These are phyloP conservation scores for Phytophthora rubi DNA, from an alignment of 352 stramenopile species.

Conservation along the genomic window DNA sequence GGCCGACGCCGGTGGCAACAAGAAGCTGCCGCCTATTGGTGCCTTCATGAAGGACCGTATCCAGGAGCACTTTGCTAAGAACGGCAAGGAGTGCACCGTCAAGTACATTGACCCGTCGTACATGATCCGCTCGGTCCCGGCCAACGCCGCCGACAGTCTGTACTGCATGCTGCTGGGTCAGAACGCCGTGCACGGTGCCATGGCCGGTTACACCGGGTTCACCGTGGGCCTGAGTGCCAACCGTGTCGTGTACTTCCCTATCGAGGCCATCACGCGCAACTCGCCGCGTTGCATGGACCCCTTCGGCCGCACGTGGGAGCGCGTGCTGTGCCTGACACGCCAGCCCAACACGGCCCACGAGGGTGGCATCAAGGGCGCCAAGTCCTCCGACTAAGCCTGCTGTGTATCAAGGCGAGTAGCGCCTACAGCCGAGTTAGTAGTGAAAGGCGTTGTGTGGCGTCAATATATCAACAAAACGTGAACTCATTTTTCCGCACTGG, in stretches of 20 bases:
- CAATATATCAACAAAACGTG: conserved; percentile 32
- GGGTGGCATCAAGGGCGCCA: conserved; percentile 54
- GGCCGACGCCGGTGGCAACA: conserved; percentile 94
- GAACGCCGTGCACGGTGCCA: conserved; percentile 98
- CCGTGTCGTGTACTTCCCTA: conserved; percentile 93
- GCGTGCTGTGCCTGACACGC: conserved; percentile 94
- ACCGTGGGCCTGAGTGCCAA: conserved; percentile 98
- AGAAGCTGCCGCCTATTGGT: conserved; percentile 96
- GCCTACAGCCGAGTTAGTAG: conserved; percentile 6
- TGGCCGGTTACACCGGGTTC: conserved; percentile 98
- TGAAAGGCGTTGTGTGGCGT: conserved; percentile 10
- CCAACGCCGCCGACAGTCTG: conserved; percentile 93
- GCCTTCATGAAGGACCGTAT: conserved; percentile 97
- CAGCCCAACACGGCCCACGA: conserved; percentile 93
- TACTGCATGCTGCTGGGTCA: conserved; percentile 98
- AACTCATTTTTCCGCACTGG: conserved; percentile 9
- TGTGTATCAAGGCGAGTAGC: conserved; percentile 19
- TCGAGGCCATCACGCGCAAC: conserved; percentile 87
- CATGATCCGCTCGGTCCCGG: conserved; percentile 95
- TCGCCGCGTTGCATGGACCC: conserved; percentile 90
- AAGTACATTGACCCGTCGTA: conserved; percentile 99
- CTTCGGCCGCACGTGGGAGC: conserved; percentile 92
- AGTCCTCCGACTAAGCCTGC: conserved; percentile 66
- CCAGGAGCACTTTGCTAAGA: conserved; percentile 93
- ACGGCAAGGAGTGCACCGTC: conserved; percentile 89